A percentile compares a stretch with the other conserved stretches of the same genome.
Conservation (phyloP, 108 stramenopile genomes). For the Fragilaria radians region DNA sequence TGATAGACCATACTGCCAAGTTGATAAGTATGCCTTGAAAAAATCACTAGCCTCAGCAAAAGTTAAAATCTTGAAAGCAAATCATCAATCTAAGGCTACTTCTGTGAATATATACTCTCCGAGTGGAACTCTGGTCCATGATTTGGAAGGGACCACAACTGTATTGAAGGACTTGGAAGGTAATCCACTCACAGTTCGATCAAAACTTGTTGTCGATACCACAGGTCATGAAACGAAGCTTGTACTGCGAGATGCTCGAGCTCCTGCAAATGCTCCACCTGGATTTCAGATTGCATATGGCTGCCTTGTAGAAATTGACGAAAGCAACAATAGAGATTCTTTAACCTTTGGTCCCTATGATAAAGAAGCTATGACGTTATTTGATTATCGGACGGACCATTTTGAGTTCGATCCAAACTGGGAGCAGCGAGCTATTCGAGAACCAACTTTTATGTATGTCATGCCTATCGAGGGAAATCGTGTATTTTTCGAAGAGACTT, state of each 20-base stretch:
- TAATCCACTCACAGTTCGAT: constrained; percentile 47
- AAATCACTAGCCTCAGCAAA: constrained; percentile 41
- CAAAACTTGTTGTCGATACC: constrained; percentile 85
- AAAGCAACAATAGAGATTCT: constrained; percentile 35
- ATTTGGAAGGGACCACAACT: constrained; percentile 53
- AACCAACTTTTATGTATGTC: constrained; percentile 95
- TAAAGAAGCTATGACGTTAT: constrained; percentile 91
- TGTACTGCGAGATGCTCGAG: constrained; percentile 66
- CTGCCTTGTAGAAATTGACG: constrained; percentile 64
- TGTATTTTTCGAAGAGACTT: constrained; percentile 91
- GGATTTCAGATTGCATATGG: constrained; percentile 97
- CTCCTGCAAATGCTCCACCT: constrained; percentile 31
- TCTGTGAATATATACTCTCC: constrained; percentile 74
- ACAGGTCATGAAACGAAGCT: constrained; percentile 89
- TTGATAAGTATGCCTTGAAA: constrained; percentile 66
- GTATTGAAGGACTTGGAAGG: constrained; percentile 40
- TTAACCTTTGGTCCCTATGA: constrained; percentile 79
- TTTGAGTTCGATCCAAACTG: constrained; percentile 36
- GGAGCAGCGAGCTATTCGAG: constrained; percentile 32
- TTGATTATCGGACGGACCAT: constrained; percentile 95
- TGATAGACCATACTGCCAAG: constrained; percentile 76
- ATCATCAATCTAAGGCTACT: constrained; percentile 62
- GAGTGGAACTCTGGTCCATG: constrained; percentile 55
- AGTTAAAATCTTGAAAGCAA: constrained; percentile 50
- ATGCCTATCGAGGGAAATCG: constrained; percentile 86